Evolutionary conservation across 805 yeast genomes (phyloP), one percentile per base, ranked within the genome.

Genomic region (Candida methanosorbosa): DNA sequence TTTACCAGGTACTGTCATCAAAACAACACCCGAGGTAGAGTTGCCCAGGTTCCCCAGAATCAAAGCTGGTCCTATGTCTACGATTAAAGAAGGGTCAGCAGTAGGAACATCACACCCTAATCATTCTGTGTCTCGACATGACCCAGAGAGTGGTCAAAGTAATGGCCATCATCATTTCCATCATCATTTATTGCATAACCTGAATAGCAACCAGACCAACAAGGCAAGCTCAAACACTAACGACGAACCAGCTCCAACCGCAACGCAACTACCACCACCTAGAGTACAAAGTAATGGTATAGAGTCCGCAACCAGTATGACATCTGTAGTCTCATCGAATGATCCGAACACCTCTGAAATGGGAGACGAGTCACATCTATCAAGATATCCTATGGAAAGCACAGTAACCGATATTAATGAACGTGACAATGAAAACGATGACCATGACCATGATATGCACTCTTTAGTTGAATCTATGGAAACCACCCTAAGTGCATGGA

Each of bases 21-120:
- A 44, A 29, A 44, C 30, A 30, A 41, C 30, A 46, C 38, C 22
- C 35, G 58, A 51, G 5, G 38, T 49, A 9, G 56, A 53, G 4
- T 35, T 64, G n/a, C 69, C 69, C 4, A 60, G 51, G 38, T 57
- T 62, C 26, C 69, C 69, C 5, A 45, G 57, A 36, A 41, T 20
- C 18, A 19, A 29, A 9, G n/a, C n/a, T n/a, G n/a, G n/a, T n/a
- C n/a, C n/a, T n/a, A n/a, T n/a, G n/a, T n/a, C n/a, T n/a, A n/a
- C n/a, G n/a, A n/a, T n/a, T n/a, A 21, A 21, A 21, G 8, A 8
- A 21, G 23, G 23, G 8, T 9, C 11, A 8, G 11, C 11, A 9
- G 8, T 11, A 21, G 23, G 23, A 9, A 21, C 23, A 21, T 11
- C 23, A 21, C 8, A 8, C 8, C 23, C 23, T 9, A 21, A 8